These are phyloP conservation scores for Coleophoma crateriformis DNA, from an alignment of 2,329 filamentous ascomycete genomes.

Conservation along the genomic window DNA sequence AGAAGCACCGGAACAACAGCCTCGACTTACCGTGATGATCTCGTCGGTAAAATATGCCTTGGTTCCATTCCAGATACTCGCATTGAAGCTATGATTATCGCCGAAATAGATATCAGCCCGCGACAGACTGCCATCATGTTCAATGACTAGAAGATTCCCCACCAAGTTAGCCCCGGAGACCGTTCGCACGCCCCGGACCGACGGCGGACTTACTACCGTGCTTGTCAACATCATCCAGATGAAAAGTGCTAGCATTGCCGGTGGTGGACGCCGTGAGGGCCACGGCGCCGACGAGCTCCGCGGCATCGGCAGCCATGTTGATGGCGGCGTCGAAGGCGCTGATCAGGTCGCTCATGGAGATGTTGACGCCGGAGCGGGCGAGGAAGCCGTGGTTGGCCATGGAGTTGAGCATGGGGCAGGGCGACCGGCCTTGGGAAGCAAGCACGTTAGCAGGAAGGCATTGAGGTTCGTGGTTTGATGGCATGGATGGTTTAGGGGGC, in stretches of 20 bases:
- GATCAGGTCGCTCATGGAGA: constrained; percentile 17
- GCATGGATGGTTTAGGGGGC: too few species aligned
- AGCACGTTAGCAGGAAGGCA: not conserved
- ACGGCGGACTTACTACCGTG: constrained; percentile 3
- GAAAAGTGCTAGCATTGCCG: constrained; percentile 4
- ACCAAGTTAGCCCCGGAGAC: too few species aligned
- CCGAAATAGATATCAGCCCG: constrained; percentile 7
- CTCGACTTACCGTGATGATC: not conserved
- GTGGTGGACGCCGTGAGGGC: constrained; percentile 4
- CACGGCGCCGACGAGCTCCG: constrained; percentile 2
- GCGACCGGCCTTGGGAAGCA: constrained; percentile 3
- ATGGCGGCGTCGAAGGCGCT: constrained; percentile 2
- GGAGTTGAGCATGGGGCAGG: constrained; percentile 34
- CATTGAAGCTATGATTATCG: constrained; percentile 8
- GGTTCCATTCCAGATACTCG: constrained; percentile 3
- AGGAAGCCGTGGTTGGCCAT: constrained; percentile 36
- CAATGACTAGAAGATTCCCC: constrained; percentile 1
- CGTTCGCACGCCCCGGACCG: too few species aligned
- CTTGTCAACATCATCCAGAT: constrained; percentile 6
- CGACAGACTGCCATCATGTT: constrained; percentile 6
- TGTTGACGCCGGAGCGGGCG: constrained; percentile 29
- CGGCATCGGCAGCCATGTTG: constrained; percentile 7
- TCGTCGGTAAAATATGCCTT: not conserved
- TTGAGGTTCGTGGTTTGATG: not conserved
- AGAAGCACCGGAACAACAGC: not conserved